Conservation (phyloP, 192 early-diverging fungal genomes). For the Dimargaris xerosporica region DNA sequence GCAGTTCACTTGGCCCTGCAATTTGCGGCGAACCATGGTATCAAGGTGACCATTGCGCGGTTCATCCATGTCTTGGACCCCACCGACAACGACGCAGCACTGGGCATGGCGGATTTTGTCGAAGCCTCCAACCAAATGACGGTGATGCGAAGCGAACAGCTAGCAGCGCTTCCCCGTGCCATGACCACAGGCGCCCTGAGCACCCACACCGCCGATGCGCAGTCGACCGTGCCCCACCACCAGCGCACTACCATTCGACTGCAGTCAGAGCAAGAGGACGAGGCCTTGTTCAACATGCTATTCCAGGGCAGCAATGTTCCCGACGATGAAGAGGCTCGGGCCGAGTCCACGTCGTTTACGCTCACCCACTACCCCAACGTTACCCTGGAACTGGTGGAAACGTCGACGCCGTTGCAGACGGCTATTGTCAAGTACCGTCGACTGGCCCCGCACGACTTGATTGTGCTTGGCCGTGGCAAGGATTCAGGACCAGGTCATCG, state of each 20-base stretch:
- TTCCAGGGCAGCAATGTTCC: slow-evolving; percentile 1
- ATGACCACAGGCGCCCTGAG: background rate
- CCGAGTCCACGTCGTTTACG: slow-evolving; percentile 15
- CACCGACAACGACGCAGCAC: background rate
- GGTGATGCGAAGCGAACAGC: background rate
- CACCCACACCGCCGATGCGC: slow-evolving; percentile 1
- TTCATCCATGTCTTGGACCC: background rate
- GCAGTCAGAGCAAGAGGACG: slow-evolving; percentile 11
- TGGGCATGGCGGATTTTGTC: background rate
- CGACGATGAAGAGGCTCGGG: background rate
- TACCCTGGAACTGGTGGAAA: slow-evolving; percentile 20
- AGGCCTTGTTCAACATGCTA: slow-evolving; percentile 18
- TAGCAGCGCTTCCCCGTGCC: background rate
- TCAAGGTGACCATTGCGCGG: background rate
- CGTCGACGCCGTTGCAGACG: slow-evolving; percentile 24
- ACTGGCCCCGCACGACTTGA: slow-evolving; percentile 15
- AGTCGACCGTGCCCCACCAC: slow-evolving; percentile 10
- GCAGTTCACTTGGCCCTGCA: slow-evolving; percentile 37
- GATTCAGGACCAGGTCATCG: background rate
- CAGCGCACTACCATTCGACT: slow-evolving; percentile 11
- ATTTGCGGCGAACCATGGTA: slow-evolving; percentile 22
- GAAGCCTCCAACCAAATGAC: slow-evolving; percentile 12
- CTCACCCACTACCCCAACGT: slow-evolving; percentile 14
- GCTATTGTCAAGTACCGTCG: slow-evolving; percentile 18
- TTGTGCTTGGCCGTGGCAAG: slow-evolving; percentile 21